Evolutionary conservation across 768 basidiomycete genomes (phyloP), one percentile per base, ranked within the genome.

Genomic region (Pleurotus citrinopileatus): DNA sequence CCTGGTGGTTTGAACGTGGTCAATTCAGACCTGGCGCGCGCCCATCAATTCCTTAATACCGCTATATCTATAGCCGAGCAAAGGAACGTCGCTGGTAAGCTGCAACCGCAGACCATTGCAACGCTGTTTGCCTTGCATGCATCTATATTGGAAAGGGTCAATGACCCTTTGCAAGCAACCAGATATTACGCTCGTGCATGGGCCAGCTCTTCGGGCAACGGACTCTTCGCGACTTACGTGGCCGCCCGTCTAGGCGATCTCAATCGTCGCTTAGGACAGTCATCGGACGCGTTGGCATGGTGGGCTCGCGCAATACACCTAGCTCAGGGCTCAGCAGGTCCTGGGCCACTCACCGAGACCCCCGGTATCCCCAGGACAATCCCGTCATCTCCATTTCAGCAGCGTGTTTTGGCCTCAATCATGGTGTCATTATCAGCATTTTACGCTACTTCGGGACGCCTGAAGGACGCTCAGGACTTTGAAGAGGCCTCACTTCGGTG

Each of bases 391-490:
- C 86, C 87, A 37, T 70, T 75, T 42, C 78, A 76, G 20, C 89
- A 91, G 62, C 78, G 89, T 53, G 79, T 79, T 23, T 65, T 89
- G 44, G 72, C 78, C 0, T 81, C 81, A 20, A 72, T 80, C 10
- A 72, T 91, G 2, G 79, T 89, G 5, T 87, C 89, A n/a, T 64
- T 87, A 20, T 91, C 89, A 19, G 84, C 85, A 3, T 80, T 77
- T 60, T 86, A 86, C 62, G 83, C 88, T 13, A 81, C 77, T 20
- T 75, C 81, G 2, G 79, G 81, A 12, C 73, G 79, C 52, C 68
- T 88, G 12, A 62, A 61, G 23, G 70, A 82, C 59, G 89, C 89
- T 4, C 77, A 74, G 60, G 65, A 67, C 23, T 57, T 86, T 13
- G 80, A 90, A 64, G 79, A 87, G 63, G 66, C 71, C 0, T 70